phyloP scores from a whole-genome alignment of 805 yeast genomes.

The Yamadazyma scolyti region DNA sequence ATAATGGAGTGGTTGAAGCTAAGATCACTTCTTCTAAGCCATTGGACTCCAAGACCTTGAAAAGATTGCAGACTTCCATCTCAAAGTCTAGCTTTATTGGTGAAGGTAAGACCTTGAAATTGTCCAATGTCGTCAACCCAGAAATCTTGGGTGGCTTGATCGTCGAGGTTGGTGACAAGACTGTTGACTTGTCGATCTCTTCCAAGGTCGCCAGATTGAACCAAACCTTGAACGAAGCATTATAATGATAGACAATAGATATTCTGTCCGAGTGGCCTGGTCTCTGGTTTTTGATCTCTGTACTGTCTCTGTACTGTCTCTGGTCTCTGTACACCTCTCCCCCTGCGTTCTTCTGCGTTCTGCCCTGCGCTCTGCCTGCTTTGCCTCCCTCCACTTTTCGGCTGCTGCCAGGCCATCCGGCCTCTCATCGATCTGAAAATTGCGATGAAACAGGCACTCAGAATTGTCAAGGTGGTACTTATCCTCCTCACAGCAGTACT shows the following conservation, averaged over 20 bases:
- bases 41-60: slow-evolving; percentile 75
- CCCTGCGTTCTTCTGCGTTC: too few relatives aligned
- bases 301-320: too few relatives aligned
- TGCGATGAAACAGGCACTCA: too few relatives aligned
- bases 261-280: too few relatives aligned
- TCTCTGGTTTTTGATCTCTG: too few relatives aligned
- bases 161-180: slow-evolving; percentile 94
- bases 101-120: slow-evolving; percentile 77
- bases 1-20: slow-evolving; percentile 90
- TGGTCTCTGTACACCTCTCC: too few relatives aligned
- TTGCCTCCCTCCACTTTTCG: too few relatives aligned
- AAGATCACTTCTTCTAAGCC: slow-evolving; percentile 84
- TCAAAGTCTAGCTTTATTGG: slow-evolving; percentile 79
- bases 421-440: too few relatives aligned
- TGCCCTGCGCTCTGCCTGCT: too few relatives aligned
- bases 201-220: slow-evolving; percentile 84
- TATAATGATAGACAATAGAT: too few relatives aligned
- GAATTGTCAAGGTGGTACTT: slow-evolving; percentile 2
- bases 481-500: slow-evolving; percentile 36
- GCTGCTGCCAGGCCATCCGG: too few relatives aligned
- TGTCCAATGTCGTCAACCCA: slow-evolving; percentile 80
- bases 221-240: slow-evolving; percentile 80
- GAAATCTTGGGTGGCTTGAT: slow-evolving; percentile 93
- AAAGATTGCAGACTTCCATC: slow-evolving; percentile 75
- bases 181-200: slow-evolving; percentile 88